Conservation (phyloP, 345 rosid species). For the Dipteronia sinensis region DNA sequence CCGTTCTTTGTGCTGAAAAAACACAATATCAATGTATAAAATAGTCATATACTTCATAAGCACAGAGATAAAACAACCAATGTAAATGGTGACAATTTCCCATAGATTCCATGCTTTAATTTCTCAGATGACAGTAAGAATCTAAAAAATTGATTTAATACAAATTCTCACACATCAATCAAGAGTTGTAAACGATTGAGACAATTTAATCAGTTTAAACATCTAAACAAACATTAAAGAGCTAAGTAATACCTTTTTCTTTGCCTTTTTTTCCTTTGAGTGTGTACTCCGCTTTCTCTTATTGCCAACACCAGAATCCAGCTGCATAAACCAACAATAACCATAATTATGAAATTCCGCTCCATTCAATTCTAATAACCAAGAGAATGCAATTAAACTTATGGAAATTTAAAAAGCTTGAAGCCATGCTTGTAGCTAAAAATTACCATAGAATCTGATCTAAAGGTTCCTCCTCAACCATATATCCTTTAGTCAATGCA, state of each 20-base stretch:
- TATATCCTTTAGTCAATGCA: conserved; percentile 1
- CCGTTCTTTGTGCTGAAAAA: conserved; percentile 61
- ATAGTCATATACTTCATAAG: conserved; percentile 11
- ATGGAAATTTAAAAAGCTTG: neutral
- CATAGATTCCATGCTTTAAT: neutral
- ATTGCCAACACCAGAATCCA: conserved; percentile 30
- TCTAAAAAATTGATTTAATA: neutral
- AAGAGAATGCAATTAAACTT: conserved; percentile 6
- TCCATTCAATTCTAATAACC: neutral
- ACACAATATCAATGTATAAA: conserved; percentile 19
- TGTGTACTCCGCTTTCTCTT: conserved; percentile 49
- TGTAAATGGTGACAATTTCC: neutral
- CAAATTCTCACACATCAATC: neutral
- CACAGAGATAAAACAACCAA: neutral
- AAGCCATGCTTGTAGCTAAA: conserved; percentile 1
- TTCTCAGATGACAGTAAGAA: neutral
- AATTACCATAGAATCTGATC: neutral
- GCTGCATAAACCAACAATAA: conserved; percentile 22
- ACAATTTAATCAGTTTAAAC: conserved; percentile 8
- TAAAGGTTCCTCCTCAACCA: neutral
- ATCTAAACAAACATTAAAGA: conserved; percentile 5
- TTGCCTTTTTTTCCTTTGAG: conserved; percentile 54
- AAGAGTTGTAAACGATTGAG: neutral
- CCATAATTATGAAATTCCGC: neutral
- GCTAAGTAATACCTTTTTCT: conserved; percentile 55